phyloP scores from a whole-genome alignment of 106 monocot genomes.

The Cymbidium sinense region DNA sequence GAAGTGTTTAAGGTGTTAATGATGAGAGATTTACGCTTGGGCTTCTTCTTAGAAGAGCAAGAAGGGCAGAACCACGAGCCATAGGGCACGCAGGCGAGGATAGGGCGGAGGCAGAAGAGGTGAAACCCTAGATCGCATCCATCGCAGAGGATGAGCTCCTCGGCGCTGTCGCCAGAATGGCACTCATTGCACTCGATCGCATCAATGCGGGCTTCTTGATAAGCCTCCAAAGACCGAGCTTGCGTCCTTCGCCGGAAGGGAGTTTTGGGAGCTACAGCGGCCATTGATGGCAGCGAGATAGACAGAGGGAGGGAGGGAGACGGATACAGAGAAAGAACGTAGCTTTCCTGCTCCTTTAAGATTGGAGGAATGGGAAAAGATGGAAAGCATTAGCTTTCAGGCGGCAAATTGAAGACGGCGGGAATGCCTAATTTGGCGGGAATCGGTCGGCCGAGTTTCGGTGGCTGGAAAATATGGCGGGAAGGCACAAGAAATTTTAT shows the following conservation, averaged over 20 bases:
- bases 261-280: constrained; percentile 35
- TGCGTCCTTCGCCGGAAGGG: constrained; percentile 53
- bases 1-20: not conserved
- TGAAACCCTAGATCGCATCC: constrained; percentile 70
- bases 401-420: not conserved
- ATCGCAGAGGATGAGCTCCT: constrained; percentile 87
- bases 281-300: not conserved
- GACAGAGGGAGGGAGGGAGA: constrained; percentile 1
- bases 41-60: constrained; percentile 42
- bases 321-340: not conserved
- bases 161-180: constrained; percentile 53
- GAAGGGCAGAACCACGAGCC: constrained; percentile 77
- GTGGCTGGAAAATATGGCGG: too few species aligned
- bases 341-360: not conserved
- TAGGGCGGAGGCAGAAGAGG: constrained; percentile 95
- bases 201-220: constrained; percentile 6
- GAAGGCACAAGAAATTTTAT: too few species aligned
- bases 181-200: constrained; percentile 48
- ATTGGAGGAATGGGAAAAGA: not conserved
- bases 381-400: constrained; percentile 2
- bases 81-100: constrained; percentile 64
- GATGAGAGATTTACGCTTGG: constrained; percentile 29
- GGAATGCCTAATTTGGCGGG: not conserved
- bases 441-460: not conserved
- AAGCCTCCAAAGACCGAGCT: constrained; percentile 10